These are phyloP conservation scores for Neofusicoccum sp. DNA, from an alignment of 2,329 filamentous ascomycete genomes.

Conservation along the genomic window DNA sequence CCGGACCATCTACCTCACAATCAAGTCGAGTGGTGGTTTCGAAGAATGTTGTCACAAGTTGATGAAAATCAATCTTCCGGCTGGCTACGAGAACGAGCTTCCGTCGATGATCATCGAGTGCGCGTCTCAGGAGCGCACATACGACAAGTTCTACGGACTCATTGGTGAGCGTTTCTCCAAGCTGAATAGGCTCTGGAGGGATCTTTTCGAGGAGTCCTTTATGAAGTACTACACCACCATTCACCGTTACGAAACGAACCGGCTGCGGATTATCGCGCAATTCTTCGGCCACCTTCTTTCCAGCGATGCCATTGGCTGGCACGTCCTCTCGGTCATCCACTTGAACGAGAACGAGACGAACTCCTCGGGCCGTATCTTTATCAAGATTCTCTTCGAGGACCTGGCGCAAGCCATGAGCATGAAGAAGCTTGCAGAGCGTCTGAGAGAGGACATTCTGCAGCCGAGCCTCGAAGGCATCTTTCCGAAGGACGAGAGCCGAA, in stretches of 20 bases:
- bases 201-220: conserved; percentile 88
- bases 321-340: conserved; percentile 79
- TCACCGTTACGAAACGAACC: conserved; percentile 94
- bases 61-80: conserved; percentile 80
- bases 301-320: conserved; percentile 88
- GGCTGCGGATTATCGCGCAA: conserved; percentile 88
- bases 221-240: conserved; percentile 95
- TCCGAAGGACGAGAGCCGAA: conserved; percentile 81
- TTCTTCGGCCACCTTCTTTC: conserved; percentile 92
- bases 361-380: conserved; percentile 92
- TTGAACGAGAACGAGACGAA: conserved; percentile 97
- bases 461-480: conserved; percentile 83
- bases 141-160: conserved; percentile 94
- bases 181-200: conserved; percentile 90
- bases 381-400: conserved; percentile 97
- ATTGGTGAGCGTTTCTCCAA: conserved; percentile 95
- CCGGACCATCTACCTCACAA: conserved; percentile 92
- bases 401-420: conserved; percentile 84
- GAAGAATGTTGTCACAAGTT: conserved; percentile 98
- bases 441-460: conserved; percentile 75
- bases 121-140: conserved; percentile 93
- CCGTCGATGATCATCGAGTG: conserved; percentile 97
- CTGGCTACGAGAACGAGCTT: conserved; percentile 82
- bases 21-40: conserved; percentile 93
- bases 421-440: conserved; percentile 70